Base-by-base conservation (phyloP, 768 basidiomycete genomes). In the Boletus tomentosulus region DNA sequence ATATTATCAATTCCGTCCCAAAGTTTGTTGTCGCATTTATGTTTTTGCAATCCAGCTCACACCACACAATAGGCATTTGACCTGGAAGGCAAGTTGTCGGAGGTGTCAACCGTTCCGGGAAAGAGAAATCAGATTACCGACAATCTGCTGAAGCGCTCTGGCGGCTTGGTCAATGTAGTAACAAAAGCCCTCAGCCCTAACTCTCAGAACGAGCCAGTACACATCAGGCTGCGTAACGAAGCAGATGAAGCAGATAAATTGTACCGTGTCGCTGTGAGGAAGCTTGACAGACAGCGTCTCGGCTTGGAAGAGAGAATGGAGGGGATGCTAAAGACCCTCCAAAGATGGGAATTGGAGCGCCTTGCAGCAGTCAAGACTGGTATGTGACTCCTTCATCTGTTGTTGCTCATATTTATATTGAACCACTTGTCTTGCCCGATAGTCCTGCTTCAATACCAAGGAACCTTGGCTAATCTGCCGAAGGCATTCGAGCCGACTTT, bases 361-460 rank as follows among this genome's bases (percentile, higher is more conserved):
- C 73, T 96, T 63, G 74, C 84, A 25, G 88, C 89, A 4, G 82
- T 96, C 54, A 94, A 94, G 75, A 89, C 89, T 4, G 89, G 90
- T 66, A 33, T 22, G 66, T 84, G 59, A 51, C 70, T 58, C 13
- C 10, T 50, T 49, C 16, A 30, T 24, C 6, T 48, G 4, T 6
- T 16, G 12, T 46, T 22, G 16, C 16, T 27, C 27, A 3, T 38
- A 31, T 4, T 37, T 46, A 13, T 33, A n/a, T 41, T 2, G 55
- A 35, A 15, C 13, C 30, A 22, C n/a, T 30, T 59, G 27, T 50
- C 45, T 3, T 56, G 25, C 39, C 48, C 15, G 48, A 33, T 52
- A 89, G 92, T 91, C 4, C 76, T 97, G 22, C 78, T 89, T 38
- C 90, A 95, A 68, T 97, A 91, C 65, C 91, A 95, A 59, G 87